A percentile compares a stretch with the other conserved stretches of the same genome.
These are phyloP conservation scores for Tilletia indica DNA, from an alignment of 1,284 basidiomycete genomes.

Conservation along the genomic window DNA sequence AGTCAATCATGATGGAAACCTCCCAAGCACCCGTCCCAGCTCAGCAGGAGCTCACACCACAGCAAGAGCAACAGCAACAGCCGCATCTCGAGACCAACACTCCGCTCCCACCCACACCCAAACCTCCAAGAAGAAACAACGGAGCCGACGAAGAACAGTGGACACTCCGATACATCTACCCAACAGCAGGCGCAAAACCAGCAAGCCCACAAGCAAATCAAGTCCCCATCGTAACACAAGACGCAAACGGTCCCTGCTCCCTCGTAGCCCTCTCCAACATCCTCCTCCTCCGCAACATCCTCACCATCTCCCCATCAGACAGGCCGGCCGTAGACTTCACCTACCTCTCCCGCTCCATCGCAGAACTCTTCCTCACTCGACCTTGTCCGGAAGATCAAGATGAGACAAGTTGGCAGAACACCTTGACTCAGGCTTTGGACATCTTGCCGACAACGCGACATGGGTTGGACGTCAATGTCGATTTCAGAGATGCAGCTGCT, in stretches of 20 bases:
- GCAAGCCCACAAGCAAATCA: slow-evolving; percentile 33
- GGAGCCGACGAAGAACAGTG: slow-evolving; percentile 43
- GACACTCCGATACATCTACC: slow-evolving; percentile 41
- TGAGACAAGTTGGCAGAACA: background rate
- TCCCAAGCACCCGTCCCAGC: too few species aligned
- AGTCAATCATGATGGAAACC: too few species aligned
- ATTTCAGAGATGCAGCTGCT: slow-evolving; percentile 35
- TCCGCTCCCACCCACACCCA: too few species aligned
- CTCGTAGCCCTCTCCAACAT: slow-evolving; percentile 71
- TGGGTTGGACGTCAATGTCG: slow-evolving; percentile 60
- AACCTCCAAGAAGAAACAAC: background rate
- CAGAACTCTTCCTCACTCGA: slow-evolving; percentile 70
- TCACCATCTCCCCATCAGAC: slow-evolving; percentile 62
- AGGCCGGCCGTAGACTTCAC: slow-evolving; percentile 73
- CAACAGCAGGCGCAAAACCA: background rate
- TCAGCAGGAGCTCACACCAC: too few species aligned
- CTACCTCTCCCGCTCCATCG: slow-evolving; percentile 75
- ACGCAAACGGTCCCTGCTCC: slow-evolving; percentile 70
- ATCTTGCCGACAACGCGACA: slow-evolving; percentile 75
- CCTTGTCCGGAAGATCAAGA: slow-evolving; percentile 29
- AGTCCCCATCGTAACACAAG: slow-evolving; percentile 58
- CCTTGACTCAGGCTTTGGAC: slow-evolving; percentile 72
- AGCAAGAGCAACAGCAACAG: too few species aligned
- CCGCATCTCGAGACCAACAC: too few species aligned
- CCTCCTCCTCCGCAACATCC: slow-evolving; percentile 38